Evolutionary conservation across 768 basidiomycete species (phyloP).

Genomic region (Hericium coralloides): DNA sequence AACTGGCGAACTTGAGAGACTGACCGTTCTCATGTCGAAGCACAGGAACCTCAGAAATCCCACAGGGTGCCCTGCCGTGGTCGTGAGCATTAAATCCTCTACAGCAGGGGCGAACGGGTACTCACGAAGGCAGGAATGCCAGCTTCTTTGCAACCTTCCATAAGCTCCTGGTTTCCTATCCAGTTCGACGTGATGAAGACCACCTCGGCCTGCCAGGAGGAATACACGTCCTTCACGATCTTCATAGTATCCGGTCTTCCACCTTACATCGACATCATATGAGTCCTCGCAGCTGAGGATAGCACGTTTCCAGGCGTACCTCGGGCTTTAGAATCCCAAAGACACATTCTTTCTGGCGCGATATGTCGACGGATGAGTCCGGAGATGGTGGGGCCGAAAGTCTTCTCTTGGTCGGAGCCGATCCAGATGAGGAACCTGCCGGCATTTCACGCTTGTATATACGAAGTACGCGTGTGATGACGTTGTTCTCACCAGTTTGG

Average conservation of each 20-base stretch:
- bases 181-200: conserved; percentile 84
- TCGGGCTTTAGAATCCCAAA: conserved; percentile 72
- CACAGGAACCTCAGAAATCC: conserved; percentile 42
- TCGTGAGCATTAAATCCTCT: not conserved
- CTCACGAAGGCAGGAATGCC: conserved; percentile 43
- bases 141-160: conserved; percentile 65
- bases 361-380: conserved; percentile 64
- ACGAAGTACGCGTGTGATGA: not conserved
- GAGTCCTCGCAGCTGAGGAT: too few relatives aligned
- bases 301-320: not conserved
- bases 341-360: conserved; percentile 60
- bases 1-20: too few relatives aligned
- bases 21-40: not conserved
- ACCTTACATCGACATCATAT: conserved; percentile 22
- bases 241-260: conserved; percentile 76
- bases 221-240: conserved; percentile 58
- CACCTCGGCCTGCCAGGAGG: conserved; percentile 68
- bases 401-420: conserved; percentile 79
- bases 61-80: conserved; percentile 44
- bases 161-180: conserved; percentile 69
- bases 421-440: conserved; percentile 76
- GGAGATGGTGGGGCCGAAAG: conserved; percentile 73
- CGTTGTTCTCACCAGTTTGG: conserved; percentile 49
- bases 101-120: not conserved
- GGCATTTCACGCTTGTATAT: conserved; percentile 2